Base-by-base conservation (phyloP, 352 stramenopile species). In the Plasmopara halstedii region DNA sequence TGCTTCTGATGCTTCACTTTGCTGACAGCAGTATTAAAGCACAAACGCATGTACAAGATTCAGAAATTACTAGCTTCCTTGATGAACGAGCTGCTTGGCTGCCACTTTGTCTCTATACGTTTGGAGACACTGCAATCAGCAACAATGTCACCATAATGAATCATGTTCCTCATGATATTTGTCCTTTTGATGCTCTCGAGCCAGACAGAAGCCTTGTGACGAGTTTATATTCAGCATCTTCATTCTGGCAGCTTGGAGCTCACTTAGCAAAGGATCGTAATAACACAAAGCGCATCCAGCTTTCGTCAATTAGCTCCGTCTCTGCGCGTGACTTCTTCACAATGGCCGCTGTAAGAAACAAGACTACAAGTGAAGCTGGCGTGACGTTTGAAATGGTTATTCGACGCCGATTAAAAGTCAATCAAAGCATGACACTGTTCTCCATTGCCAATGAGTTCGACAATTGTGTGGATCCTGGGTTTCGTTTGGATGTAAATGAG, bases 351-450 rank as follows among this genome's bases (percentile, higher is more conserved):
- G 55, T 64, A 21, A 33, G 29, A 19, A 62, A 55, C 21, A 34
- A 43, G 10, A 51, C 32, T 0, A n/a, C 33, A 6, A 23, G 4
- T 15, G 26, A 7, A 3, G 34, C 43, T 17, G 73, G 81, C 3
- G 56, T 86, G 31, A 84, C 70, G 8, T 87, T 92, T 38, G 81
- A 92, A 42, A 64, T 88, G 46, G 65, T 75, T 4, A 51, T 87
- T 7, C 69, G 80, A 5, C 56, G 63, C 6, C 73, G 62, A 2
- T 25, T 49, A 1, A 15, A 49, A 14, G 38, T 20, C 1, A 83
- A 77, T 42, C 60, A 54, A 3, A 73, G 56, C 23, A 85, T 88
- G 72, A 85, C 78, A 21, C 43, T 92, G 10, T 85, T 92, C 40
- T 78, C 64, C 18, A 83, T 92, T 25, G 53, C 64, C 1, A 88